Conservation (phyloP, 257 asterid genomes). For the Eucommia ulmoides region DNA sequence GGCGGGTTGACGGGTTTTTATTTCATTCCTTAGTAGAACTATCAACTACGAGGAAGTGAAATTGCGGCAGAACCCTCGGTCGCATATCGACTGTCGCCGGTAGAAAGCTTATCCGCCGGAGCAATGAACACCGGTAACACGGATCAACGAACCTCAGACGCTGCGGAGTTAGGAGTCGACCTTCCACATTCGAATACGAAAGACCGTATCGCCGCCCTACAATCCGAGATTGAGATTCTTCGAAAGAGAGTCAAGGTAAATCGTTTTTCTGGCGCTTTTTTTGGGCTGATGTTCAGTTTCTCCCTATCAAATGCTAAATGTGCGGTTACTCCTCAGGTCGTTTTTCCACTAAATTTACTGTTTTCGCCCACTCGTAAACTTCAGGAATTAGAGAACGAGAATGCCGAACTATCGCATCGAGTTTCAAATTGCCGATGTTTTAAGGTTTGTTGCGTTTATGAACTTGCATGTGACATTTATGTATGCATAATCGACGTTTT, state of each 20-base stretch:
- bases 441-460: too few species aligned
- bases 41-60: too few species aligned
- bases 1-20: too few species aligned
- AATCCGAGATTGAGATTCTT: constrained; percentile 30
- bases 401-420: constrained; percentile 36
- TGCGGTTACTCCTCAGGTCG: too few species aligned
- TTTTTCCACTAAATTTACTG: too few species aligned
- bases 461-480: too few species aligned
- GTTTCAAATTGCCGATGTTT: constrained; percentile 56
- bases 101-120: too few species aligned
- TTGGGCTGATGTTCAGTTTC: neutral
- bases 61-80: too few species aligned
- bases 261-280: neutral
- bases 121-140: too few species aligned
- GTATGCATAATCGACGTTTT: too few species aligned
- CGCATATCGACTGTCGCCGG: too few species aligned
- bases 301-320: neutral
- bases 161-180: neutral
- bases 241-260: constrained; percentile 39
- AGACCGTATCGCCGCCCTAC: constrained; percentile 26
- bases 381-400: constrained; percentile 63
- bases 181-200: constrained; percentile 4
- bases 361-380: neutral
- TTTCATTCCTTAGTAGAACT: too few species aligned
- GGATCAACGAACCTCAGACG: constrained; percentile 3